Percentiles rank a stretch among this genome's conserved stretches.
Conservation (phyloP, 2,329 filamentous ascomycete genomes). For the Hypoxylon sp. region DNA sequence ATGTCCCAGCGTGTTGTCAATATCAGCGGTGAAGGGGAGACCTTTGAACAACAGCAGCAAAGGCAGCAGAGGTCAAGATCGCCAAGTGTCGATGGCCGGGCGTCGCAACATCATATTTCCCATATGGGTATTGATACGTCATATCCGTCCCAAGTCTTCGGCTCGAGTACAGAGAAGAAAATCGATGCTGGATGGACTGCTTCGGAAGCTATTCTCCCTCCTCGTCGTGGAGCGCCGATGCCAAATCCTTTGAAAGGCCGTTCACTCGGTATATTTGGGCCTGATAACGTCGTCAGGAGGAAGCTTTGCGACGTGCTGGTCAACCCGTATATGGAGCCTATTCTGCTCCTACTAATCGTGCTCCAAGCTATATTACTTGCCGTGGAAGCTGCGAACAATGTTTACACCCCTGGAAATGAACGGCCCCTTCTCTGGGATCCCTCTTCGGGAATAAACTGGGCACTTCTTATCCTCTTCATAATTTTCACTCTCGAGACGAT, state of each 20-base stretch:
- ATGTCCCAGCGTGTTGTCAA: constrained; percentile 99
- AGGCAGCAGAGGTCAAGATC: constrained; percentile 73
- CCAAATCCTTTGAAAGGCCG: constrained; percentile 89
- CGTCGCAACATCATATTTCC: constrained; percentile 60
- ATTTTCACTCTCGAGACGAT: constrained; percentile 91
- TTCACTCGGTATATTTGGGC: constrained; percentile 85
- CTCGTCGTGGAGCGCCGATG: constrained; percentile 57
- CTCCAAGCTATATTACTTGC: constrained; percentile 90
- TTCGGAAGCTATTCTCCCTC: constrained; percentile 52
- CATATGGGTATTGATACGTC: constrained; percentile 64
- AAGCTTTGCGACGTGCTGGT: constrained; percentile 87
- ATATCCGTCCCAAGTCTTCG: constrained; percentile 65
- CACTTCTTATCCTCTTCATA: constrained; percentile 84
- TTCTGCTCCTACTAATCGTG: constrained; percentile 89
- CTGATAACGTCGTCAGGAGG: constrained; percentile 80
- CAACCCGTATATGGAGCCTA: constrained; percentile 86
- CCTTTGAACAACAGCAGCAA: constrained; percentile 80
- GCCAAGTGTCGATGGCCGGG: constrained; percentile 66
- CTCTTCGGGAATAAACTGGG: constrained; percentile 78
- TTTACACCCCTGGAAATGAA: constrained; percentile 73
- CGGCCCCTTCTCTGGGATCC: constrained; percentile 76
- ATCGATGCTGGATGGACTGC: constrained; percentile 54
- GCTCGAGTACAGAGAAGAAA: constrained; percentile 63
- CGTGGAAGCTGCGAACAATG: constrained; percentile 82
- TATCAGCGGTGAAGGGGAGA: constrained; percentile 91